Conservation (phyloP, 2,329 filamentous ascomycete genomes). For the Pseudogymnoascus pannorum region DNA sequence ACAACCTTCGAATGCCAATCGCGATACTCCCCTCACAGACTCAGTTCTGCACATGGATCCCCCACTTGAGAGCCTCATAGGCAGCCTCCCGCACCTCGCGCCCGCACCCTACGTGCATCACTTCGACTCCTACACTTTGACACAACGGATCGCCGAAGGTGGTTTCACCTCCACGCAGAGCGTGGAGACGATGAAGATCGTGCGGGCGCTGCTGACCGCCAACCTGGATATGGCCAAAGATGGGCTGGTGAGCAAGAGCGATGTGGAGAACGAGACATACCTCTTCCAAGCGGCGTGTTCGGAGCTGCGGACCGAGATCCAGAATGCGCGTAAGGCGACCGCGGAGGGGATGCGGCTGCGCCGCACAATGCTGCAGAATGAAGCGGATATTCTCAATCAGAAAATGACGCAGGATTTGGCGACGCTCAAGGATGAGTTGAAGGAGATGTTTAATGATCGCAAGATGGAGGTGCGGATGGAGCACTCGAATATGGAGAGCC, state of each 20-base stretch:
- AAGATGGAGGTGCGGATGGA: constrained; percentile 88
- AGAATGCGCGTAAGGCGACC: constrained; percentile 65
- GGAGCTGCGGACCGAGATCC: constrained; percentile 81
- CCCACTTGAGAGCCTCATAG: constrained; percentile 33
- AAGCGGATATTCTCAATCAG: constrained; percentile 88
- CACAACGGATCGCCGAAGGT: constrained; percentile 65
- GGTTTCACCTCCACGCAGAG: constrained; percentile 70
- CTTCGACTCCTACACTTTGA: constrained; percentile 89
- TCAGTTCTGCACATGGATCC: constrained; percentile 32
- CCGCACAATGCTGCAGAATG: constrained; percentile 80
- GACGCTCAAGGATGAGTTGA: constrained; percentile 81
- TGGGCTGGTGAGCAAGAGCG: constrained; percentile 78
- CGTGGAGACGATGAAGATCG: constrained; percentile 84
- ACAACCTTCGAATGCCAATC: constrained; percentile 21
- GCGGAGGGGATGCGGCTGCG: constrained; percentile 79
- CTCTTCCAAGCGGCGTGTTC: constrained; percentile 90
- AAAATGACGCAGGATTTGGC: constrained; percentile 74
- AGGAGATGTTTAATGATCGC: constrained; percentile 91
- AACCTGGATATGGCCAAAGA: constrained; percentile 77
- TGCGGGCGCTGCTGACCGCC: constrained; percentile 66
- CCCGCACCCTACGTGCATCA: constrained; percentile 84
- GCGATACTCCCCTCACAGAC: neutral
- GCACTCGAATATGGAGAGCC: constrained; percentile 75
- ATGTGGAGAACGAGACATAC: constrained; percentile 92
- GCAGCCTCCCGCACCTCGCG: constrained; percentile 56